A percentile compares a stretch with the other conserved stretches of the same genome.
Evolutionary conservation across 495 filamentous ascomycete genomes (phyloP).

Genomic region (Xylaria bambusicola): DNA sequence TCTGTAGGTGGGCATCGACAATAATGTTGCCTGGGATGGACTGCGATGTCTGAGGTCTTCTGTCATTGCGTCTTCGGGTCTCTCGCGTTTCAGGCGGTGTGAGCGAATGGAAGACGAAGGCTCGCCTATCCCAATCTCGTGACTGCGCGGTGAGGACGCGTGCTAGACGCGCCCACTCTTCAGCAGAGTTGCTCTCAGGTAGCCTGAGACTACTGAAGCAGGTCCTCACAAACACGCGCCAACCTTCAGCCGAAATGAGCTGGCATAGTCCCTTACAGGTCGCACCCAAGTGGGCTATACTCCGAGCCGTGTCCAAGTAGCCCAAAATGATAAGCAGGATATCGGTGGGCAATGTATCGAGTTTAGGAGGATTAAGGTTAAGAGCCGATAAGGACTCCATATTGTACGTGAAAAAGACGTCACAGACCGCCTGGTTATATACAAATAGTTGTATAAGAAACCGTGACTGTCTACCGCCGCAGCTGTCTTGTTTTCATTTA

Average conservation of each 20-base stretch:
- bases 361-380: constrained; percentile 3
- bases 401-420: background rate
- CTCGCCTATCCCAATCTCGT: constrained; percentile 45
- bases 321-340: constrained; percentile 41
- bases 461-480: too few relatives aligned
- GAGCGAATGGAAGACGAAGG: constrained; percentile 35
- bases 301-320: constrained; percentile 40
- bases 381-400: background rate
- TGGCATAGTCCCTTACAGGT: constrained; percentile 32
- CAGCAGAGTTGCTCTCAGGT: constrained; percentile 15
- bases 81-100: constrained; percentile 8
- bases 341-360: constrained; percentile 39
- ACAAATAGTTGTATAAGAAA: too few relatives aligned
- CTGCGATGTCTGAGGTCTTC: constrained; percentile 12
- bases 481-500: too few relatives aligned
- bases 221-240: constrained; percentile 44
- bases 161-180: constrained; percentile 40
- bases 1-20: constrained; percentile 40
- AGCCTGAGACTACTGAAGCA: constrained; percentile 39
- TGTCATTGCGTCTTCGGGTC: constrained; percentile 8
- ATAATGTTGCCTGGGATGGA: constrained; percentile 39
- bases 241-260: constrained; percentile 38
- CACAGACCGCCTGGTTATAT: too few relatives aligned
- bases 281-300: constrained; percentile 36
- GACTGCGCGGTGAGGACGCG: constrained; percentile 43